Base-by-base conservation (phyloP, 345 rosid genomes). In the Limnanthes douglasii region DNA sequence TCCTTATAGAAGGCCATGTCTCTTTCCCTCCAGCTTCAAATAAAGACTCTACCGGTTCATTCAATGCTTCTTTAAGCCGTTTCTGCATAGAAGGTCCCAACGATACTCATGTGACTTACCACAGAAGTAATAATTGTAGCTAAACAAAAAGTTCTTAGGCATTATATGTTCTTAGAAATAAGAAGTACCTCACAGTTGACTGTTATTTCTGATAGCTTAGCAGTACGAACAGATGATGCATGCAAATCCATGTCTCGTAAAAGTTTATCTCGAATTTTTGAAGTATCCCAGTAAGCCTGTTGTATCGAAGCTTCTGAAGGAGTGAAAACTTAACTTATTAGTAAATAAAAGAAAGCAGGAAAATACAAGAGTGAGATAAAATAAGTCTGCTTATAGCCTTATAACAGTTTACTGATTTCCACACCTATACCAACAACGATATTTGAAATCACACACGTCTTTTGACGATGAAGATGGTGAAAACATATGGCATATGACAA, bases 221-320 rank as follows among this genome's bases (percentile, higher is more conserved):
- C 63, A 61, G 42, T 54, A 27, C 53, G 37, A 30, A 61, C 54
- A 18, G 68, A 72, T 37, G 59, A 64, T 40, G 62, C 41, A 25
- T 75, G 66, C 21, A 64, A 42, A 48, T 67, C 72, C 46, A 80
- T 62, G 53, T 67, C 79, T 31, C 65, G 76, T 16, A 11, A 57
- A 59, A 75, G 79, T 46, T 75, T 72, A 33, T 75, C 75, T 15
- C 61, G 53, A 31, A 70, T 44, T 59, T 65, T 80, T 36, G 66
- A 65, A 50, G 77, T 59, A 65, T 65, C 72, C 86, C 93, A 80
- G 28, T 61, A 41, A 4, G 77, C 74, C 56, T 69, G 82, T 42
- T 43, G 31, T 43, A 72, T 52, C 12, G 60, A 53, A 54, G 77
- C 82, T 58, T 72, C 86, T 80, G 58, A 11, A 21, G 40, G 31